Evolutionary conservation across 1,284 basidiomycete species (phyloP), one percentile per base, ranked within the genome.

Genomic region (Termitomyces sp.): DNA sequence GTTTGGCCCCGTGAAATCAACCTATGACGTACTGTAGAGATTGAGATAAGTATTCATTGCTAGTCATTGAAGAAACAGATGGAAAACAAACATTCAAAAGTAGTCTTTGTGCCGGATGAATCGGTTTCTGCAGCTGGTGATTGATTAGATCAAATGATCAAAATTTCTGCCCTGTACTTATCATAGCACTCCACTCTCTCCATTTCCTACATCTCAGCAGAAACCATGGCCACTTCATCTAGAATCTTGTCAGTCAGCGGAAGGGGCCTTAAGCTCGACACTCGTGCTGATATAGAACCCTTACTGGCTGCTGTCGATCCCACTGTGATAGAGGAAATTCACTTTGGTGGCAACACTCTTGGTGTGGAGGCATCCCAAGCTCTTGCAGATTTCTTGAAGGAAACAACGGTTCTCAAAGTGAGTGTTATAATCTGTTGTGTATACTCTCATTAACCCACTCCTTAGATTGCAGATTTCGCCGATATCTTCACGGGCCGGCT

Each of bases 401-500:
- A 80, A 64, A 86, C 92, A 45, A 78, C 80, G 50, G 74, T 73
- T 1, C 73, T 98, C 54, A 90, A 89, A 80, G 95, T 90, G 33
- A 12, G n/a, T 44, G 26, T 54, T 54, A 34, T 34, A 44, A 54
- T 41, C 19, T 52, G 53, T 52, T n/a, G 33, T 38, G 30, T 33
- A 62, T 50, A 51, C 50, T 43, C 50, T 54, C 2, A 39, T n/a
- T 41, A 42, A 47, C 39, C 26, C 41, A n/a, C 46, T 21, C 15
- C 42, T 34, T 65, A 98, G 94, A 76, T 97, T 54, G 96, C 94
- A 62, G 89, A 98, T 76, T 91, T 98, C 63, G 91, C 94, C 46
- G 97, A 98, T 74, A 96, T 99, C 73, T 99, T 99, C 75, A 98
- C 96, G 9, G 93, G 95, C 49, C 89, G 97, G 57, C 81, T 98